Conservation (phyloP, 495 filamentous ascomycete species). For the Annulohypoxylon stygium region DNA sequence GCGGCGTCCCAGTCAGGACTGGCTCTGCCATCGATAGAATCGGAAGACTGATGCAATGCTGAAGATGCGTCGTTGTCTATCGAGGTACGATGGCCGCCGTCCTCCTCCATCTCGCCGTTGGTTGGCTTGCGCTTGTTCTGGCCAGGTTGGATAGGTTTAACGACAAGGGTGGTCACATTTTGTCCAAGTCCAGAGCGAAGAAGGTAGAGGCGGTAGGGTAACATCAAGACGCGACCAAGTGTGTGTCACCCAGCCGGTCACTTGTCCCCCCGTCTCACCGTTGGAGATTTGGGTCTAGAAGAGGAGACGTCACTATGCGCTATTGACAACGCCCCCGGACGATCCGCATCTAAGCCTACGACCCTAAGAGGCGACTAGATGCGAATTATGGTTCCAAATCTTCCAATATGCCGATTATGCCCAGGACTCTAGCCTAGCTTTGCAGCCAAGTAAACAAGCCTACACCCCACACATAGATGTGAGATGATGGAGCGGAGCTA, state of each 20-base stretch:
- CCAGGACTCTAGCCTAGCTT: conserved; percentile 25
- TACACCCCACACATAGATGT: not conserved
- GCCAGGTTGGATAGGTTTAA: conserved; percentile 19
- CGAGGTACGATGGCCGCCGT: conserved; percentile 38
- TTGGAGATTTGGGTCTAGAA: not conserved
- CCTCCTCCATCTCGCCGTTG: conserved; percentile 39
- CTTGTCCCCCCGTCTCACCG: conserved; percentile 15
- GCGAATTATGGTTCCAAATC: conserved; percentile 1
- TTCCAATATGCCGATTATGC: conserved; percentile 17
- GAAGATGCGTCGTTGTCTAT: conserved; percentile 32
- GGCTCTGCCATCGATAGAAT: conserved; percentile 34
- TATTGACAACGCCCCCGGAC: conserved; percentile 5
- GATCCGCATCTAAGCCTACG: conserved; percentile 29
- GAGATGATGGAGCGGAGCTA: not conserved
- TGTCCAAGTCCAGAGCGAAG: conserved; percentile 21
- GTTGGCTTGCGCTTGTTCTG: conserved; percentile 15
- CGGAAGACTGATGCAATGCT: conserved; percentile 18
- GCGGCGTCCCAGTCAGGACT: conserved; percentile 35
- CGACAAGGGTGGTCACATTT: conserved; percentile 13
- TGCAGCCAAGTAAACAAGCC: conserved; percentile 18
- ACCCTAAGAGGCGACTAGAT: conserved; percentile 23
- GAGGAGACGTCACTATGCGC: conserved; percentile 34
- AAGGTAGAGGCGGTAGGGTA: conserved; percentile 16
- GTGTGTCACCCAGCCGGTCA: conserved; percentile 26
- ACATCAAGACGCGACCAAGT: conserved; percentile 24